These are phyloP conservation scores for Phytophthora capsici DNA, from an alignment of 352 stramenopile genomes.

Conservation along the genomic window DNA sequence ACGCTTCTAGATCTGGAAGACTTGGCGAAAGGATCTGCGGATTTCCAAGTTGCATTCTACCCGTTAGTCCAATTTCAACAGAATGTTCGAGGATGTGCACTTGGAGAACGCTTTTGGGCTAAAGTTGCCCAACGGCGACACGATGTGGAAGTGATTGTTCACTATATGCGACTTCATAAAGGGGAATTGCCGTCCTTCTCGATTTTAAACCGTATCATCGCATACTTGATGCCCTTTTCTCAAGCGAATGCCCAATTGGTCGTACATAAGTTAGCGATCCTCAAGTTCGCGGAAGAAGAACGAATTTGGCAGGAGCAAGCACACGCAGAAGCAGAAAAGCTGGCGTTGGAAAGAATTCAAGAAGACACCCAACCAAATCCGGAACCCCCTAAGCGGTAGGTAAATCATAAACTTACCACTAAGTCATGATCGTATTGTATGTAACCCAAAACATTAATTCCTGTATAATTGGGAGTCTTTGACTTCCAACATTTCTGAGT, in stretches of 20 bases:
- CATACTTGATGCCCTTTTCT: conserved; percentile 53
- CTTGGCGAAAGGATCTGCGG: conserved; percentile 52
- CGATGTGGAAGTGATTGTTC: conserved; percentile 54
- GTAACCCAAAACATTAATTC: no score
- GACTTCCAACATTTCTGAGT: no score
- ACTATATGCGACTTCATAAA: conserved; percentile 68
- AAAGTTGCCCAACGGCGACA: conserved; percentile 42
- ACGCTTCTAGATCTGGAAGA: conserved; percentile 64
- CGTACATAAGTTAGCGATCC: conserved; percentile 27
- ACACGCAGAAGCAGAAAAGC: conserved; percentile 19
- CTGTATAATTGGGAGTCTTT: no score
- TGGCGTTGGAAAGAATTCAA: conserved; percentile 12
- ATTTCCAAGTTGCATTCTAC: conserved; percentile 75
- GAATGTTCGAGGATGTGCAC: conserved; percentile 51
- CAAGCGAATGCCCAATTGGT: conserved; percentile 15
- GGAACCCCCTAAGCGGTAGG: not conserved
- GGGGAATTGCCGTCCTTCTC: conserved; percentile 56
- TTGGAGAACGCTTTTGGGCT: conserved; percentile 65
- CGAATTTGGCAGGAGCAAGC: conserved; percentile 33
- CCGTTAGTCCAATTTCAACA: conserved; percentile 71
- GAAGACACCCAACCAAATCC: conserved; percentile 8
- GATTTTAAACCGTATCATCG: conserved; percentile 35
- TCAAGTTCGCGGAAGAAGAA: conserved; percentile 44
- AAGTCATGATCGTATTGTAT: no score
- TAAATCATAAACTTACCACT: no score